Evolutionary conservation across 306 rosid species (phyloP), one percentile per base, ranked within the genome.

Genomic region (Rosa persica): DNA sequence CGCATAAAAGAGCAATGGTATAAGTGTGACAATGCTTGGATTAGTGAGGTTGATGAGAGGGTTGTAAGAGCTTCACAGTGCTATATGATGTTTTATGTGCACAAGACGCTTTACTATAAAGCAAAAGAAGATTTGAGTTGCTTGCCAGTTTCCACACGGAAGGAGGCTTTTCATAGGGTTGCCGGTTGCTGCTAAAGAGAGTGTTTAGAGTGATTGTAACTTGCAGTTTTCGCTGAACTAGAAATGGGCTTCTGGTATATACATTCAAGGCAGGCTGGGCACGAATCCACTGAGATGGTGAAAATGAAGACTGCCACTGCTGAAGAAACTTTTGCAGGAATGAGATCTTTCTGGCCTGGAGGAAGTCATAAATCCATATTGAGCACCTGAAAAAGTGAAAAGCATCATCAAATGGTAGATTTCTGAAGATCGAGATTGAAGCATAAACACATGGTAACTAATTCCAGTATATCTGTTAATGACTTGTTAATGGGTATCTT

Each of bases 11-110:
- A 85, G 48, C 98, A 76, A 55, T 94, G 98, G 98, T 94, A 89
- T 83, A 89, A 81, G 75, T 94, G 98, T 16, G 98, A 92, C 23
- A 94, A 92, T 80, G 96, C 98, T 81, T 94, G 96, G 97, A 85
- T 94, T 74, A 90, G 87, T 12, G 94, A 90, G 87, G 98, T 92
- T 11, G 94, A 94, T 34, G 97, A 90, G 69, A 90, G 83, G 20
- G 80, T 77, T 40, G 98, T 94, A 39, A 84, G 97, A 86, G 93
- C 97, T 76, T 86, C 95, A 16, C 96, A 94, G 72, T 92, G 98
- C 85, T 94, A 94, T 67, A 89, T 94, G 97, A 79, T 92, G 78
- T 94, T 92, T 83, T 94, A 94, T 60, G 88, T 81, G 84, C 98
- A 89, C 77, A 94, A 92, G 79, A 74, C 38, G 38, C 77, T 88